A percentile compares a stretch with the other conserved stretches of the same genome.
These are phyloP conservation scores for Gamsiella multidivaricata DNA, from an alignment of 192 early-diverging fungal genomes.

Conservation along the genomic window DNA sequence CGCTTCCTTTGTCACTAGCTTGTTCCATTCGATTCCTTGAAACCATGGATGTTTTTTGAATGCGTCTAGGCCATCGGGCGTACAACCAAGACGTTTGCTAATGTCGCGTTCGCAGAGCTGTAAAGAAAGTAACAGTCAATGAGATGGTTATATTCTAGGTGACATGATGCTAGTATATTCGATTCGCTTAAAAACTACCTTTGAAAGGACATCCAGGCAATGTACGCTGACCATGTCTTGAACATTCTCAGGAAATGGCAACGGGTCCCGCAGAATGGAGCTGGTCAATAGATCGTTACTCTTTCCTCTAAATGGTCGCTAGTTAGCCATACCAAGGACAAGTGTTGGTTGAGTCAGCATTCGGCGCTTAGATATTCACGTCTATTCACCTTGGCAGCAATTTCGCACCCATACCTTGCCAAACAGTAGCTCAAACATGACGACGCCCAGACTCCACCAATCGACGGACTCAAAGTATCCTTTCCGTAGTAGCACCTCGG, in stretches of 20 bases:
- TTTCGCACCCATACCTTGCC: conserved; percentile 68
- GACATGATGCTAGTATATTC: no score
- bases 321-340: background rate
- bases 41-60: conserved; percentile 88
- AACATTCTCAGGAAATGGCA: conserved; percentile 74
- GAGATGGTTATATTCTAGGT: no score
- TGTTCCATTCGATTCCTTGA: conserved; percentile 77
- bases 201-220: conserved; percentile 64
- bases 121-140: background rate
- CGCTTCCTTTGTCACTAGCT: conserved; percentile 75
- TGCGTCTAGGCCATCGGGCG: conserved; percentile 73
- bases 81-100: conserved; percentile 79
- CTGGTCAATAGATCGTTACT: conserved; percentile 77
- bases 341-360: no score
- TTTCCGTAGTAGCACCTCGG: conserved; percentile 73
- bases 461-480: conserved; percentile 68
- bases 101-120: conserved; percentile 83
- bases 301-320: conserved; percentile 85
- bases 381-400: background rate
- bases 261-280: conserved; percentile 75
- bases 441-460: conserved; percentile 89
- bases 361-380: background rate
- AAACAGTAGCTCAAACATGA: conserved; percentile 79
- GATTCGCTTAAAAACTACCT: conserved; percentile 58
- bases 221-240: conserved; percentile 54